A percentile compares a stretch with the other conserved stretches of the same genome.
phyloP scores from a whole-genome alignment of 495 filamentous ascomycete species.

The Podospora anserina region DNA sequence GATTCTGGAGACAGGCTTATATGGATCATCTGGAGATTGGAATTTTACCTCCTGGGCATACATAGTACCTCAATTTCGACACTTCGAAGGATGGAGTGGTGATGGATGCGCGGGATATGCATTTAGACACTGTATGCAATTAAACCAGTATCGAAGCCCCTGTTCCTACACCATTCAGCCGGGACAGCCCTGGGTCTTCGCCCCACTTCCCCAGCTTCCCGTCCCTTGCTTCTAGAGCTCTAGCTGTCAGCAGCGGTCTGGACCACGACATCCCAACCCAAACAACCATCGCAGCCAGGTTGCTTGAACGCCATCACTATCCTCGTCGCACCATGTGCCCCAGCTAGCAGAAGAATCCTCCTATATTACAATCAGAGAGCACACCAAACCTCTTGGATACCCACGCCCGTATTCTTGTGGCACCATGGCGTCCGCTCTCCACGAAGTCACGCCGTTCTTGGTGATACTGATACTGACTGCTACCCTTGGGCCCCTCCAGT shows the following conservation, averaged over 20 bases:
- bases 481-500: slow-evolving; percentile 81
- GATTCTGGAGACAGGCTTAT: not conserved
- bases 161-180: not conserved
- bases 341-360: not conserved
- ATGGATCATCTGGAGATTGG: too few relatives aligned
- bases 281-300: not conserved
- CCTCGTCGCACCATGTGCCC: not conserved
- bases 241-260: not conserved
- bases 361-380: not conserved
- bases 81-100: too few relatives aligned
- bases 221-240: not conserved
- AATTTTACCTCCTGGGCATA: too few relatives aligned
- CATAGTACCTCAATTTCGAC: too few relatives aligned
- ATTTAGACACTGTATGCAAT: not conserved
- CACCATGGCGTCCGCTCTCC: slow-evolving; percentile 36
- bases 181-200: not conserved
- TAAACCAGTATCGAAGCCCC: not conserved
- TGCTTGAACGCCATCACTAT: not conserved
- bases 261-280: not conserved
- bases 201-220: slow-evolving; percentile 1
- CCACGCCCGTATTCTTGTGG: not conserved
- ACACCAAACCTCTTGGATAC: not conserved
- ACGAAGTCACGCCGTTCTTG: slow-evolving; percentile 60
- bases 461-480: slow-evolving; percentile 60
- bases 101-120: not conserved